Conservation (phyloP, 805 yeast species). For the Wickerhamiella dianesei region DNA sequence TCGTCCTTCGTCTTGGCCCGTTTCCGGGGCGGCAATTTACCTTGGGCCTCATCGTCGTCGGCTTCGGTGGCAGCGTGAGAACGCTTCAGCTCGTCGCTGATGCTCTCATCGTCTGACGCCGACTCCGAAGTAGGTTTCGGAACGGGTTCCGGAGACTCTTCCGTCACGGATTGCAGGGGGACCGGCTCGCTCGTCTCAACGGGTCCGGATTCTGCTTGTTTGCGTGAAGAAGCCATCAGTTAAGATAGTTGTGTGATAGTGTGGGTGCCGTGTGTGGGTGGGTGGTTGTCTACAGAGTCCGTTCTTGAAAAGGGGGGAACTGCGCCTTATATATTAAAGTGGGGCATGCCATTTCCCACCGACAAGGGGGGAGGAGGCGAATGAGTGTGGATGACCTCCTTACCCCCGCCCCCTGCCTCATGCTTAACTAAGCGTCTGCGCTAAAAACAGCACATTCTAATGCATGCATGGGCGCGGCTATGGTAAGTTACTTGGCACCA, state of each 20-base stretch:
- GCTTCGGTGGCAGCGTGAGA: not conserved
- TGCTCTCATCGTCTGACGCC: no score
- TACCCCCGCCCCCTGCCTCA: not conserved
- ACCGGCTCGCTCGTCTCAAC: conserved; percentile 1
- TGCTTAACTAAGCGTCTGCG: not conserved
- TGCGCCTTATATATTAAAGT: not conserved
- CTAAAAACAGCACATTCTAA: not conserved
- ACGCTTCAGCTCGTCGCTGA: not conserved
- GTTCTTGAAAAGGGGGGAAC: not conserved
- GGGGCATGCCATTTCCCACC: not conserved
- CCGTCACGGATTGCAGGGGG: no score
- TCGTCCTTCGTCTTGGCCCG: conserved; percentile 94
- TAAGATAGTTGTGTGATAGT: not conserved
- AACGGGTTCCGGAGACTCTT: no score
- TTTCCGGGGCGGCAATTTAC: conserved; percentile 72
- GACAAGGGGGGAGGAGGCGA: not conserved
- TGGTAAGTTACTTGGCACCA: not conserved
- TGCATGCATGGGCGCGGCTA: not conserved
- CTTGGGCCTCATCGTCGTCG: not conserved
- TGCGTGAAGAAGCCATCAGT: not conserved
- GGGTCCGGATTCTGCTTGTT: not conserved
- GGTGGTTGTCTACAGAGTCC: not conserved
- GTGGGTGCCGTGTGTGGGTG: not conserved
- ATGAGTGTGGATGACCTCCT: no score
- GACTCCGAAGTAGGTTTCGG: no score